Conservation (phyloP, 768 basidiomycete genomes). For the Hirschioporus abietinus region DNA sequence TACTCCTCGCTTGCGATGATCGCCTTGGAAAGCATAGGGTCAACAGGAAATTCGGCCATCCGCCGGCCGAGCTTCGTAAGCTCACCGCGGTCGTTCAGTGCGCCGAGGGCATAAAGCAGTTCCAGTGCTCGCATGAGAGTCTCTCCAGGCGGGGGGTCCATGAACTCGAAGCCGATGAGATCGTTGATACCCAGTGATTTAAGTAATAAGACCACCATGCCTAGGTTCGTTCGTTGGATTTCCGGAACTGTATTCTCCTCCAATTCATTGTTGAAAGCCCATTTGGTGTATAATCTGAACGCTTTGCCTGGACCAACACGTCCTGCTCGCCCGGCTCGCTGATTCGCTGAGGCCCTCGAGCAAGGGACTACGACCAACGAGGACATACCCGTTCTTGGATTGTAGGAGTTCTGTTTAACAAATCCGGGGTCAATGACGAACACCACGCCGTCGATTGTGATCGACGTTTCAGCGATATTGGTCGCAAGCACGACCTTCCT, state of each 20-base stretch:
- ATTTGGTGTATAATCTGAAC: conserved; percentile 98
- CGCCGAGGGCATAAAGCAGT: conserved; percentile 90
- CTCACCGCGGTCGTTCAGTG: conserved; percentile 93
- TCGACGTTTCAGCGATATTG: conserved; percentile 99
- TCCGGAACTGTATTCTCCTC: conserved; percentile 98
- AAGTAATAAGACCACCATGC: conserved; percentile 89
- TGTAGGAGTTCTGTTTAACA: conserved; percentile 98
- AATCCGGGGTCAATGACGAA: conserved; percentile 99
- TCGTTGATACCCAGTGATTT: conserved; percentile 99
- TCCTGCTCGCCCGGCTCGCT: conserved; percentile 94
- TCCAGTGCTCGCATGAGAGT: conserved; percentile 95
- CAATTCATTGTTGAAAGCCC: conserved; percentile 94
- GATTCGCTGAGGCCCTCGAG: conserved; percentile 95
- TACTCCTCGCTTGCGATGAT: conserved; percentile 96
- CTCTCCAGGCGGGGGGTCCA: conserved; percentile 97
- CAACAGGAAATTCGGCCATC: conserved; percentile 99
- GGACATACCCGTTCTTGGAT: conserved; percentile 98
- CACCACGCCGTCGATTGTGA: conserved; percentile 98
- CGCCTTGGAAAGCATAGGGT: conserved; percentile 94
- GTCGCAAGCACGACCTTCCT: conserved; percentile 97
- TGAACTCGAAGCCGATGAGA: conserved; percentile 96
- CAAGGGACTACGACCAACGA: conserved; percentile 97
- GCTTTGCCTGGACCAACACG: conserved; percentile 97
- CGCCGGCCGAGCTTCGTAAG: conserved; percentile 93
- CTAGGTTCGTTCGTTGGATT: conserved; percentile 97